phyloP scores from a whole-genome alignment of 2,329 filamentous ascomycete species.

The Penicillium sp. region DNA sequence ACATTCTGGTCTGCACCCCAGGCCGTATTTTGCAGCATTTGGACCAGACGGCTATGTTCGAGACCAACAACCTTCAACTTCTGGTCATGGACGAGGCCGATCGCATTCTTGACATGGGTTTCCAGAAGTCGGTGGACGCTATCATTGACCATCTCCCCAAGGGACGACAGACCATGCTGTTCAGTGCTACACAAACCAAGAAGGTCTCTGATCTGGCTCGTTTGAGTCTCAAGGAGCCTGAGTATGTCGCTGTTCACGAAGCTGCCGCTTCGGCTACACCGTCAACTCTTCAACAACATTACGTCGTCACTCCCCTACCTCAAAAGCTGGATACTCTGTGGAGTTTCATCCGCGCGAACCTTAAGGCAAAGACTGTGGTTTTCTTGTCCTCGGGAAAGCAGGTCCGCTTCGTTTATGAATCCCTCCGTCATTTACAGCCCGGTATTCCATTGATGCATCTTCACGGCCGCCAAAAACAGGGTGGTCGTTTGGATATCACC shows the following conservation, averaged over 20 bases:
- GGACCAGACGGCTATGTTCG: slow-evolving; percentile 87
- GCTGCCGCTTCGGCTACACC: slow-evolving; percentile 78
- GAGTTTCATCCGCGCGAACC: slow-evolving; percentile 85
- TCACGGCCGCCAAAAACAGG: slow-evolving; percentile 90
- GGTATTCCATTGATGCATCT: slow-evolving; percentile 91
- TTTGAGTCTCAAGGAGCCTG: slow-evolving; percentile 82
- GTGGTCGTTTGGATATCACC: slow-evolving; percentile 83
- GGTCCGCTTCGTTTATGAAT: slow-evolving; percentile 93
- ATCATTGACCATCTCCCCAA: slow-evolving; percentile 88
- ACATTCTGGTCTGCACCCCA: slow-evolving; percentile 93
- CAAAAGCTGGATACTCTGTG: slow-evolving; percentile 91
- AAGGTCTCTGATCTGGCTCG: slow-evolving; percentile 89
- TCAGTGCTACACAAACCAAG: slow-evolving; percentile 94
- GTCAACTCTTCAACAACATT: slow-evolving; percentile 82
- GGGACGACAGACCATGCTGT: slow-evolving; percentile 85
- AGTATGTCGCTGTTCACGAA: slow-evolving; percentile 94
- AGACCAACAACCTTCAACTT: slow-evolving; percentile 87
- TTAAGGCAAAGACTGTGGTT: slow-evolving; percentile 92
- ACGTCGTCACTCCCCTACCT: slow-evolving; percentile 78
- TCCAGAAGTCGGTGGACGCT: slow-evolving; percentile 85
- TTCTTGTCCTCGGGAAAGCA: slow-evolving; percentile 96
- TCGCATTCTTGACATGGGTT: slow-evolving; percentile 96
- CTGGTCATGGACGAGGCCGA: slow-evolving; percentile 95
- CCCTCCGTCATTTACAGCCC: slow-evolving; percentile 87
- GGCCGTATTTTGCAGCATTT: slow-evolving; percentile 94